Conservation (phyloP, 495 filamentous ascomycete species). For the Hypoxylon fragiforme region DNA sequence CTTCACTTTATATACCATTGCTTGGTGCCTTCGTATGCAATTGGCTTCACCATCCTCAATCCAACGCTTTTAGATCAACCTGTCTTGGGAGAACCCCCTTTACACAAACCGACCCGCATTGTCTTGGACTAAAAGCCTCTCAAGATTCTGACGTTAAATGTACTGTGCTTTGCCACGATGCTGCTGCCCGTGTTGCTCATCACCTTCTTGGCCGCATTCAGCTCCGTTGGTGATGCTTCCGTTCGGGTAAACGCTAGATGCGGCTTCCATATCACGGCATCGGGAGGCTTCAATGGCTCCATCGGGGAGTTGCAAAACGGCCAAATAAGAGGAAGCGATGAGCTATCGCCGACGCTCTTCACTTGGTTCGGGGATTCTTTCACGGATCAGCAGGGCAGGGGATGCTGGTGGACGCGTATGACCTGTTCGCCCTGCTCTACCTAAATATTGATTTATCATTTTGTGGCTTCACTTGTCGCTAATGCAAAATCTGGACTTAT, state of each 20-base stretch:
- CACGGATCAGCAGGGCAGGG: conserved; percentile 30
- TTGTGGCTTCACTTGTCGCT: background rate
- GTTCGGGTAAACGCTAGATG: conserved; percentile 38
- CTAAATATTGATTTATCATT: too few species aligned
- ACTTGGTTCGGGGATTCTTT: conserved; percentile 39
- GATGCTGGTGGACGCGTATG: conserved; percentile 41
- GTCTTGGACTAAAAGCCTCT: background rate
- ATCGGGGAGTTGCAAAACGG: conserved; percentile 59
- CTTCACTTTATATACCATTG: too few species aligned
- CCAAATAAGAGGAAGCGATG: conserved; percentile 56
- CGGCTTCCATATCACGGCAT: conserved; percentile 55
- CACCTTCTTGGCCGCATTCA: conserved; percentile 18
- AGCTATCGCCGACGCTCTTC: conserved; percentile 38
- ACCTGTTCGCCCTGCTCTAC: too few species aligned
- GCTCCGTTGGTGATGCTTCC: conserved; percentile 1
- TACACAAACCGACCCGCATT: conserved; percentile 8
- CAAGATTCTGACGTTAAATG: background rate
- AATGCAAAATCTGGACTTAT: background rate
- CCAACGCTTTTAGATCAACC: conserved; percentile 5
- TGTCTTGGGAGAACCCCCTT: conserved; percentile 25
- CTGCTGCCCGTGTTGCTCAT: conserved; percentile 14
- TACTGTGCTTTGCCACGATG: conserved; percentile 24
- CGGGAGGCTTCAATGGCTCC: conserved; percentile 50
- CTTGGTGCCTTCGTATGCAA: too few species aligned
- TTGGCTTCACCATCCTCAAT: background rate